Evolutionary conservation across 768 basidiomycete species (phyloP), one percentile per base, ranked within the genome.

Genomic region (Sporobolomyces phaffii): DNA sequence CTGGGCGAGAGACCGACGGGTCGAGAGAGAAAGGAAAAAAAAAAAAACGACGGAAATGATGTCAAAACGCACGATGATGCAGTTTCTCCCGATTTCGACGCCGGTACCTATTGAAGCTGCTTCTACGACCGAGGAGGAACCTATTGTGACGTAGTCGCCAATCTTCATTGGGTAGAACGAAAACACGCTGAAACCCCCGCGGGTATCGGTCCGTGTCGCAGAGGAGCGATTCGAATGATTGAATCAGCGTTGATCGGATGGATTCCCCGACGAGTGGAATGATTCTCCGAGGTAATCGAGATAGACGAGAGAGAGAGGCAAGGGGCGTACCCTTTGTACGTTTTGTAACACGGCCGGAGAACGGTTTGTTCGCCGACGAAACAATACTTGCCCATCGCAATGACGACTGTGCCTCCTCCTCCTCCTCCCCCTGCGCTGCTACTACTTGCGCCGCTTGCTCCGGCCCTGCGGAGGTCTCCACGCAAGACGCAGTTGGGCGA

Each of bases 151-250:
- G 75, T 90, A 86, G 78, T 98, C 93, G 4, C 91, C 90, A 14
- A 99, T 86, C 77, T 93, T 91, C 87, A 97, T 91, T 8, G 94
- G 94, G 75, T 98, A 97, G 79, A 93, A 97, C 75, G 97, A 68
- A 65, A 77, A 77, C 40, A 65, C 62, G 1, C 78, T 77, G 60
- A n/a, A n/a, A n/a, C n/a, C n/a, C n/a, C n/a, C n/a, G n/a, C n/a
- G n/a, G n/a, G n/a, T n/a, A n/a, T n/a, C n/a, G n/a, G n/a, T n/a
- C n/a, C n/a, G n/a, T n/a, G n/a, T n/a, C n/a, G n/a, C n/a, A n/a
- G n/a, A n/a, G n/a, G n/a, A n/a, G n/a, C n/a, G n/a, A n/a, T n/a
- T n/a, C n/a, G n/a, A n/a, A n/a, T n/a, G n/a, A n/a, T n/a, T n/a
- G n/a, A n/a, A n/a, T n/a, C n/a, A n/a, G n/a, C n/a, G n/a, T n/a